Percentiles rank a stretch among this genome's conserved stretches.
These are phyloP conservation scores for Wickerhamomyces canadensis DNA, from an alignment of 805 yeast species.

Conservation along the genomic window DNA sequence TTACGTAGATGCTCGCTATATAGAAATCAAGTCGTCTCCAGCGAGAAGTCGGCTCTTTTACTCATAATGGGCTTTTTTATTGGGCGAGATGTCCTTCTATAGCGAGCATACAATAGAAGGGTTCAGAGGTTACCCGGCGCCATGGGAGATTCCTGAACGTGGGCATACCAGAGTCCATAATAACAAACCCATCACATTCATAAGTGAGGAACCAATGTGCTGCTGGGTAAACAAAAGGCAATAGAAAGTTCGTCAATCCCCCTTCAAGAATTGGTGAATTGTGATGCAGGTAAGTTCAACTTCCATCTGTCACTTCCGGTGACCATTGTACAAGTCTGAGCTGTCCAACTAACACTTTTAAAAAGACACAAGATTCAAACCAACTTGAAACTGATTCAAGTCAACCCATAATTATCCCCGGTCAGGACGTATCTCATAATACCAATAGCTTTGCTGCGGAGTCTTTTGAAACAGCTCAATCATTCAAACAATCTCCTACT, in stretches of 20 bases:
- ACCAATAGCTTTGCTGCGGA: constrained; percentile 16
- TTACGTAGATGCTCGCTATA: too few relatives aligned
- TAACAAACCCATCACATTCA: not conserved
- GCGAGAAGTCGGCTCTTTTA: too few relatives aligned
- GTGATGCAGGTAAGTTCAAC: constrained; percentile 13
- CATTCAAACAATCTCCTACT: constrained; percentile 16
- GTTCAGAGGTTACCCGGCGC: too few relatives aligned
- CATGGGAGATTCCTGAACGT: too few relatives aligned
- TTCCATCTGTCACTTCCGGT: not conserved
- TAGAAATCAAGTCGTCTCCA: too few relatives aligned
- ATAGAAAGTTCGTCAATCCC: constrained; percentile 6
- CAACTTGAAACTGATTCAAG: constrained; percentile 18
- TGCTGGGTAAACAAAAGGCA: constrained; percentile 2
- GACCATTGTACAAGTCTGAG: too few relatives aligned
- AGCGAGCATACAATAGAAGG: too few relatives aligned
- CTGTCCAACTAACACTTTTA: not conserved
- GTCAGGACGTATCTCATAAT: constrained; percentile 17
- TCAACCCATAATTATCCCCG: constrained; percentile 27
- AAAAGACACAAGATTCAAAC: constrained; percentile 7
- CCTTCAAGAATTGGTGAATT: too few relatives aligned
- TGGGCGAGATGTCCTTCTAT: too few relatives aligned
- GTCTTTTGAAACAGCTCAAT: constrained; percentile 23
- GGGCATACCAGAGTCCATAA: too few relatives aligned
- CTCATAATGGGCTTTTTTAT: too few relatives aligned
- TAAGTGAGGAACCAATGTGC: too few relatives aligned